Base-by-base conservation (phyloP, 345 rosid species). In the Luvunga scandens region DNA sequence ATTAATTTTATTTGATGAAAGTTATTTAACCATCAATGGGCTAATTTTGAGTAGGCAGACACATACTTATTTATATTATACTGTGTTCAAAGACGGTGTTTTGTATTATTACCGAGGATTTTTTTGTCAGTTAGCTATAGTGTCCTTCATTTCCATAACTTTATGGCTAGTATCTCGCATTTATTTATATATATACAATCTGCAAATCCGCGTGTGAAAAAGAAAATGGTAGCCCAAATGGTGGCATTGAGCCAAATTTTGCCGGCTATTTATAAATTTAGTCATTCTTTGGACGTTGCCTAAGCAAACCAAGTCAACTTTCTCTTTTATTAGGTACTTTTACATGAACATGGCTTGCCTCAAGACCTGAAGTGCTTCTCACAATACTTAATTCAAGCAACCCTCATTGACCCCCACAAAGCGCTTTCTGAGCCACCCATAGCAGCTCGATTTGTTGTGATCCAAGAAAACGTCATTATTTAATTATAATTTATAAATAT, bases 211-310 rank as follows among this genome's bases (percentile, higher is more conserved):
- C 28, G 30, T 28, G 24, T 2, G 77, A 27, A 27, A 31, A 73
- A 39, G 14, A 56, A 72, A n/a, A 33, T 6, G 3, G 76, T 6
- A 4, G 27, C 39, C 36, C 18, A 22, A 34, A 27, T 21, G 69
- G 68, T 69, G 83, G 81, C 33, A 72, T 16, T 30, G 30, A 30
- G 77, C 84, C 82, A 62, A 83, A 77, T 22, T 19, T 39, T 56
- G 56, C 59, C 24, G n/a, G 18, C 71, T 22, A 9, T 50, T 10
- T 2, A n/a, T 56, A 10, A n/a, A 56, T 56, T 33, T 31, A 9
- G 21, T 9, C 5, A 9, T 13, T 10, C 21, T 55, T 71, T 4
- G 30, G 66, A 33, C 48, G 25, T 38, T 27, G 57, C 56, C 14
- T 1, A 12, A 48, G 42, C n/a, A 3, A n/a, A 28, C 24, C 6